Evolutionary conservation across 208 protist species (phyloP).

Genomic region (Acanthamoeba culbertsoni): DNA sequence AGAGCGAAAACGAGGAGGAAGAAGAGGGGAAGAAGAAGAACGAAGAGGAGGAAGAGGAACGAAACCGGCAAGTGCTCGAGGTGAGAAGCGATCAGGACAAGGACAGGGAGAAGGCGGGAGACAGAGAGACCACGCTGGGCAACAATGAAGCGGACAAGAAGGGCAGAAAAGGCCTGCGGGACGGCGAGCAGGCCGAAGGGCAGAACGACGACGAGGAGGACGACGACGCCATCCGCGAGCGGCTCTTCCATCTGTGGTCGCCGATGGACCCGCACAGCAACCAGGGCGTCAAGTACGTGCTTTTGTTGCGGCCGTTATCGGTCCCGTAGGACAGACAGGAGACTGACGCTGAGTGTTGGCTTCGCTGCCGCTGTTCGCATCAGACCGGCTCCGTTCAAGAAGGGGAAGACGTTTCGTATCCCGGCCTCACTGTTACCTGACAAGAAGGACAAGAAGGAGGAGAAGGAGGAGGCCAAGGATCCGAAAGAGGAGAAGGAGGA

Average conservation of each 20-base stretch:
- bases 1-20: not conserved
- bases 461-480: not conserved
- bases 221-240: not conserved
- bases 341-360: not conserved
- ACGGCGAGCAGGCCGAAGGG: not conserved
- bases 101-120: not conserved
- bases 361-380: not conserved
- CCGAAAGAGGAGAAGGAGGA: not conserved
- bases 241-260: not conserved
- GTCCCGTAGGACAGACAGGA: too few species aligned
- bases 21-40: not conserved
- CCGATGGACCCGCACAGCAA: constrained; percentile 46
- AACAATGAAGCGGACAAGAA: not conserved
- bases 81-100: not conserved
- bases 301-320: not conserved
- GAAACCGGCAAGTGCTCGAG: not conserved
- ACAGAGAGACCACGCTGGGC: not conserved
- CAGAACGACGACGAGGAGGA: not conserved
- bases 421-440: not conserved
- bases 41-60: not conserved
- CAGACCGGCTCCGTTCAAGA: constrained; percentile 23
- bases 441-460: not conserved
- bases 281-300: not conserved
- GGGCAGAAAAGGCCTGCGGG: not conserved
- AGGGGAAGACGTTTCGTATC: constrained; percentile 17